Evolutionary conservation across 768 basidiomycete species (phyloP).

Genomic region (Boletellus sp.): DNA sequence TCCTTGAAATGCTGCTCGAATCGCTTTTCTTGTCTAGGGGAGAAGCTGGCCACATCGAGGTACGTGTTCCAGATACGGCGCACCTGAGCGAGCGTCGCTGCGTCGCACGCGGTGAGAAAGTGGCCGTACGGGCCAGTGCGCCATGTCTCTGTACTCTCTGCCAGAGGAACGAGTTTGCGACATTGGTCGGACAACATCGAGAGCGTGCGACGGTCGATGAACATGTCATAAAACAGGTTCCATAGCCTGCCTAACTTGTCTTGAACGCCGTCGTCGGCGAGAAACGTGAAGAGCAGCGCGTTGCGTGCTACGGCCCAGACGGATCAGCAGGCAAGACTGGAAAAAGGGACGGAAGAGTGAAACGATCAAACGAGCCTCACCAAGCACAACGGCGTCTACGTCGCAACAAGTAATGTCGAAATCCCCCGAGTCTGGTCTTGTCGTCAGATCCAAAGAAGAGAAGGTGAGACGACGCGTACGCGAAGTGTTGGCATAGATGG

Average conservation of each 20-base stretch:
- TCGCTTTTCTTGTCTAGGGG: slow-evolving; percentile 3
- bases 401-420: slow-evolving; percentile 31
- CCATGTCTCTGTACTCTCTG: slow-evolving; percentile 18
- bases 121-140: slow-evolving; percentile 23
- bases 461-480: slow-evolving; percentile 1
- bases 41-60: slow-evolving; percentile 3
- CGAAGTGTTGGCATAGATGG: slow-evolving; percentile 27
- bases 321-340: neutral
- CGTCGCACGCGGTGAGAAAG: slow-evolving; percentile 20
- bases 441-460: neutral
- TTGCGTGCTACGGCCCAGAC: slow-evolving; percentile 23
- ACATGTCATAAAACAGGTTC: slow-evolving; percentile 26
- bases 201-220: slow-evolving; percentile 17
- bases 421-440: slow-evolving; percentile 6
- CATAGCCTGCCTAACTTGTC: slow-evolving; percentile 18
- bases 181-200: slow-evolving; percentile 23
- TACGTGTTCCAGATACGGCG: slow-evolving; percentile 22
- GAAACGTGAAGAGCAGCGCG: slow-evolving; percentile 21
- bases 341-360: too few species aligned
- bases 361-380: slow-evolving; percentile 5
- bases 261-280: slow-evolving; percentile 17
- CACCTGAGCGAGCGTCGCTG: slow-evolving; percentile 18
- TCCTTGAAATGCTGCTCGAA: slow-evolving; percentile 10
- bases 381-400: slow-evolving; percentile 25
- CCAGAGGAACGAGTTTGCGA: slow-evolving; percentile 21